A percentile compares a stretch with the other conserved stretches of the same genome.
These are phyloP conservation scores for Rosa chinensis DNA, from an alignment of 306 rosid genomes.

Conservation along the genomic window DNA sequence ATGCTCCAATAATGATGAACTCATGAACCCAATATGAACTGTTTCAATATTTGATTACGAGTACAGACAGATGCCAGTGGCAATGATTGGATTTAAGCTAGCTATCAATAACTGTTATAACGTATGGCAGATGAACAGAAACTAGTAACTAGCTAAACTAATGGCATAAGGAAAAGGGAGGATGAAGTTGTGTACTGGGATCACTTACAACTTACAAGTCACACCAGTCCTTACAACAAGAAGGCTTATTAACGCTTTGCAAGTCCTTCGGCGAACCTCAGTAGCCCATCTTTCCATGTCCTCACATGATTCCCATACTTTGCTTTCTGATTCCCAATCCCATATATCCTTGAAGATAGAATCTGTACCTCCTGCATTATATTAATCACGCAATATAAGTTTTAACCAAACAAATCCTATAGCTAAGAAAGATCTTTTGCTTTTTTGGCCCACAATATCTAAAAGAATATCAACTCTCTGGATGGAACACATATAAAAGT, in stretches of 20 bases:
- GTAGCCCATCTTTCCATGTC: slow-evolving; percentile 33
- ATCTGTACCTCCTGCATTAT: neutral
- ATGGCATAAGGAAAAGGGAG: neutral
- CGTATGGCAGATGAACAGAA: neutral
- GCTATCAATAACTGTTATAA: neutral
- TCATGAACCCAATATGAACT: neutral
- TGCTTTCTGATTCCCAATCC: slow-evolving; percentile 35
- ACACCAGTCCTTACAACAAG: neutral
- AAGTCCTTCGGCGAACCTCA: neutral
- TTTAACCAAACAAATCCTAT: no score
- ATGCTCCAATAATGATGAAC: neutral
- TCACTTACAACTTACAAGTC: neutral
- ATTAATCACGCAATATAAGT: neutral
- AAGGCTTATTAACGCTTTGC: neutral
- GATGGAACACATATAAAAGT: no score
- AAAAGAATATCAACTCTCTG: no score
- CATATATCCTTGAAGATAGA: slow-evolving; percentile 13
- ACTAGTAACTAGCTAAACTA: neutral
- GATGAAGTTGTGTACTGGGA: neutral
- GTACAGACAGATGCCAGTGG: neutral
- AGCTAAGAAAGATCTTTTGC: no score
- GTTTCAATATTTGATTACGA: neutral
- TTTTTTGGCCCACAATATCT: no score
- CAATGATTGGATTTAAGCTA: neutral
- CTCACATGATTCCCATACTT: slow-evolving; percentile 26